phyloP scores from a whole-genome alignment of 2,329 filamentous ascomycete genomes.

The Arachnomyces sp. region DNA sequence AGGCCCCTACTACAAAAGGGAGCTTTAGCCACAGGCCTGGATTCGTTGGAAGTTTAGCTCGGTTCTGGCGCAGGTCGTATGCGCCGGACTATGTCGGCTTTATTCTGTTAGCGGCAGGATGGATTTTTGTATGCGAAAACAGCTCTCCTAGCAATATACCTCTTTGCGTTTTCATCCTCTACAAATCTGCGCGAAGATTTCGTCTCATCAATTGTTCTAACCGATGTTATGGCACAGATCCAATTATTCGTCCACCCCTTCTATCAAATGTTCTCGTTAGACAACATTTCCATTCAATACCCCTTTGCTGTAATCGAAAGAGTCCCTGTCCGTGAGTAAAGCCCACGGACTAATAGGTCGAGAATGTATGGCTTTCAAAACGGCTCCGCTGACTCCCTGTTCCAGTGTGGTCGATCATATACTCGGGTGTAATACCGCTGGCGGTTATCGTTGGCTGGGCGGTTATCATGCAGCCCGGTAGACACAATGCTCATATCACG shows the following conservation, averaged over 20 bases:
- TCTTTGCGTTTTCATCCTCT: background rate
- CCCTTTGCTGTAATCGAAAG: constrained; percentile 79
- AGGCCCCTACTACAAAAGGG: too few relatives aligned
- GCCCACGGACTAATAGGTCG: background rate
- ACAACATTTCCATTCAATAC: constrained; percentile 75
- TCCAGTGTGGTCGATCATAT: constrained; percentile 63
- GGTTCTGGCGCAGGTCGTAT: constrained; percentile 64
- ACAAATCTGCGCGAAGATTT: too few relatives aligned
- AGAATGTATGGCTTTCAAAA: background rate
- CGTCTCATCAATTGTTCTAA: constrained; percentile 1
- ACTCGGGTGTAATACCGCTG: constrained; percentile 67
- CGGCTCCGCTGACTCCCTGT: background rate
- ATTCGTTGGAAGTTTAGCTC: constrained; percentile 40
- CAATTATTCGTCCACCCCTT: constrained; percentile 71
- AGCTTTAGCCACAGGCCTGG: constrained; percentile 17
- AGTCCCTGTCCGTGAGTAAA: constrained; percentile 63
- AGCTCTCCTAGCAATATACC: background rate
- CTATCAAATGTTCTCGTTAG: constrained; percentile 87
- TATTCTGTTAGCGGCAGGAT: constrained; percentile 58
- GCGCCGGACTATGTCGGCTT: constrained; percentile 83
- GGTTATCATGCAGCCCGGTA: constrained; percentile 51
- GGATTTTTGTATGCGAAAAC: constrained; percentile 28
- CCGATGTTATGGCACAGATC: constrained; percentile 38
- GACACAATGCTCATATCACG: constrained; percentile 78
- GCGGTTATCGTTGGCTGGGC: constrained; percentile 60